Evolutionary conservation across 768 basidiomycete genomes (phyloP), one percentile per base, ranked within the genome.

Genomic region (Guyanaporus albipodus): DNA sequence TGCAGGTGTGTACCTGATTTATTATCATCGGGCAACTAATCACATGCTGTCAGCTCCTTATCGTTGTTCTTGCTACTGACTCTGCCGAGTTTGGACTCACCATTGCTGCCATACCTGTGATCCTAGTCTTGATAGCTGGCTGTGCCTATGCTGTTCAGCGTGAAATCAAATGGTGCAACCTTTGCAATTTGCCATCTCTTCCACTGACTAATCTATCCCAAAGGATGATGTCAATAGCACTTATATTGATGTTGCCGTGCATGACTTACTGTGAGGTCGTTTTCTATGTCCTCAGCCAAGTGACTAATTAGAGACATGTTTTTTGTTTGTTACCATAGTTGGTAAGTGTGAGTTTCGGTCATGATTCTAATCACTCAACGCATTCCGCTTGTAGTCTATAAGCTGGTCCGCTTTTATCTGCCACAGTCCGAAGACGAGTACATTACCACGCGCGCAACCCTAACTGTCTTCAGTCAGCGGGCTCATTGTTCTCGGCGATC

Each of bases 1-100:
- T 91, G 78, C 90, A 92, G 80, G 89, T 79, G 41, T 39, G 67
- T 26, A 24, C 14, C 22, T 14, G 22, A 1, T 19, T 39, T 6
- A 21, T 29, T 18, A 12, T 35, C n/a, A 18, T 34, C n/a, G 22
- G n/a, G 31, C 9, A 21, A 6, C 22, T 37, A 36, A 35, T 46
- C 39, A 51, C 31, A 15, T 38, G 2, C 26, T 15, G n/a, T 5
- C 43, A 91, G 90, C 80, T 92, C 26, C 78, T 91, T 47, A 91
- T 92, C 53, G 67, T 92, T 19, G 89, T 92, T 11, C 73, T 92
- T 18, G 54, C 71, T 34, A 64, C 53, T 28, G 67, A 80, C 58
- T 80, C 82, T 0, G 79, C 83, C 4, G 91, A 92, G 67, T 92
- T 90, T 58, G 87, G 82, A 11, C 61, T 92, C 19, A 92, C 91